Evolutionary conservation across 352 stramenopile genomes (phyloP).

Genomic region (Pythium rishiriense): DNA sequence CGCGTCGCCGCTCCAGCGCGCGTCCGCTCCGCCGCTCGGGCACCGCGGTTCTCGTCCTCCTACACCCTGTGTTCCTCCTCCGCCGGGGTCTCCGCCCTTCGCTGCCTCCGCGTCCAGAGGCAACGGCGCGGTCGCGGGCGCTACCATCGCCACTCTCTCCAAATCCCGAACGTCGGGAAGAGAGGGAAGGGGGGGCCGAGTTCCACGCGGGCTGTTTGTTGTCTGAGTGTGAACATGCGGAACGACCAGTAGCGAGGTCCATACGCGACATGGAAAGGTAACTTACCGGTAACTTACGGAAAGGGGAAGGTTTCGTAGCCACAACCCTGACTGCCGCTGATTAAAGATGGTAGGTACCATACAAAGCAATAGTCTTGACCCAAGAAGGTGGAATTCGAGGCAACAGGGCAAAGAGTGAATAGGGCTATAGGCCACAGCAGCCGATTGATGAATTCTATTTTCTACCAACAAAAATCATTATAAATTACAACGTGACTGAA

Average conservation of each 20-base stretch:
- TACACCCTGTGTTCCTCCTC: neutral
- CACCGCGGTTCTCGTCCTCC: too few species aligned
- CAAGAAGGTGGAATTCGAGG: too few species aligned
- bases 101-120: conserved; percentile 2
- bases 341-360: neutral
- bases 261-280: conserved; percentile 4
- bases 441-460: neutral
- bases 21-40: too few species aligned
- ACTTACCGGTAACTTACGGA: neutral
- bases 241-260: neutral
- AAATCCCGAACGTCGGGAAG: too few species aligned
- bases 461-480: neutral
- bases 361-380: too few species aligned
- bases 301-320: neutral
- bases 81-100: neutral
- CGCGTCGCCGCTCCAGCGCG: conserved; percentile 1
- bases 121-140: neutral
- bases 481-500: conserved; percentile 5
- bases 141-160: neutral
- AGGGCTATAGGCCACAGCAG: neutral
- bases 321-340: neutral
- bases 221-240: too few species aligned
- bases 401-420: neutral
- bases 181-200: too few species aligned
- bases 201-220: too few species aligned